A percentile compares a stretch with the other conserved stretches of the same genome.
Evolutionary conservation across 345 rosid species (phyloP).

Genomic region (Erucastrum elatum): DNA sequence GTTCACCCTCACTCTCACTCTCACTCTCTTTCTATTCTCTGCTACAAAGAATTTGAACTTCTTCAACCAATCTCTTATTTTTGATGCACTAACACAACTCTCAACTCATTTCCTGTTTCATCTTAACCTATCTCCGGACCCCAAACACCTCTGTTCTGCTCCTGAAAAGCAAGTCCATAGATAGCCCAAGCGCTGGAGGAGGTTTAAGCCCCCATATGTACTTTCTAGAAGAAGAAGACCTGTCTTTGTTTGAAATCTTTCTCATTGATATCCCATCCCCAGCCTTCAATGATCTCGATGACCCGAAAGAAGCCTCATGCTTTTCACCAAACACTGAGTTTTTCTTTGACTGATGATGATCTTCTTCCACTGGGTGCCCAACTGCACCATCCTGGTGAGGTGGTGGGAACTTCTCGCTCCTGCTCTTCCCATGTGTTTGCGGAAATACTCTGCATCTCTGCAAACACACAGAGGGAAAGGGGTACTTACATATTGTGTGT

Average conservation of each 20-base stretch:
- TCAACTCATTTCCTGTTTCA: background rate
- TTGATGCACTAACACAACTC: constrained; percentile 4
- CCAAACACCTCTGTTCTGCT: constrained; percentile 61
- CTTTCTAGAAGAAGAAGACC: constrained; percentile 46
- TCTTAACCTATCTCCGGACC: constrained; percentile 43
- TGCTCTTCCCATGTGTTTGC: constrained; percentile 69
- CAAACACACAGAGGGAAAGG: background rate
- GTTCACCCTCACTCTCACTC: constrained; percentile 10
- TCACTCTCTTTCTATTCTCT: constrained; percentile 14
- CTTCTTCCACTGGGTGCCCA: constrained; percentile 49
- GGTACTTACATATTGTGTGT: background rate
- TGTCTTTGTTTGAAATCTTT: constrained; percentile 47
- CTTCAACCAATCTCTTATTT: constrained; percentile 27
- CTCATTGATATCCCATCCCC: constrained; percentile 49
- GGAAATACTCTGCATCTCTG: constrained; percentile 60
- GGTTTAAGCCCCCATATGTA: constrained; percentile 57
- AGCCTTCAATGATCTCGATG: constrained; percentile 44
- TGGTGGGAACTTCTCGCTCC: constrained; percentile 96
- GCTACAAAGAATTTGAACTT: constrained; percentile 34
- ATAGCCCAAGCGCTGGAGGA: constrained; percentile 48
- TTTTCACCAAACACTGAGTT: constrained; percentile 45
- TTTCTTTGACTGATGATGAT: constrained; percentile 41
- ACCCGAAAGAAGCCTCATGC: constrained; percentile 45
- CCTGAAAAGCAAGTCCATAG: constrained; percentile 57
- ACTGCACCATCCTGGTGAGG: constrained; percentile 90